phyloP scores from a whole-genome alignment of 345 rosid genomes.

The Arabis alpina region DNA sequence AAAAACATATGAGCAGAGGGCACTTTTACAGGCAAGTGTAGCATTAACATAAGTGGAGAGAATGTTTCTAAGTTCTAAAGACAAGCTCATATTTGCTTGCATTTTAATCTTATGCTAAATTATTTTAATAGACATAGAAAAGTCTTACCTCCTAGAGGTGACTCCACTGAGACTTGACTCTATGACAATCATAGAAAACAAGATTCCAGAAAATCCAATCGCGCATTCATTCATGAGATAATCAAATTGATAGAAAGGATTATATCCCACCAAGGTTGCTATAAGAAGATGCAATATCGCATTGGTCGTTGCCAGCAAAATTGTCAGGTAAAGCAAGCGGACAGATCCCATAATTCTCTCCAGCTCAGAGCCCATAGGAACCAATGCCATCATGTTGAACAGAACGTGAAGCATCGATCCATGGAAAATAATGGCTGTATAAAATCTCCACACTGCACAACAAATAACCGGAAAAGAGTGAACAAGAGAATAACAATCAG shows the following conservation, averaged over 20 bases:
- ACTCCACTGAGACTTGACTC: conserved; percentile 96
- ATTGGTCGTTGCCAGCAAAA: conserved; percentile 85
- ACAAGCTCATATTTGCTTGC: background rate
- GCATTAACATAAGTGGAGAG: too few species aligned
- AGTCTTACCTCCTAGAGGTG: conserved; percentile 77
- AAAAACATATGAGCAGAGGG: background rate
- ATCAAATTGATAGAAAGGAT: conserved; percentile 54
- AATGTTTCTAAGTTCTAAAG: background rate
- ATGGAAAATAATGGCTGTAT: conserved; percentile 77
- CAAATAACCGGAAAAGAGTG: background rate
- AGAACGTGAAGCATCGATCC: conserved; percentile 89
- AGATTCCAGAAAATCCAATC: conserved; percentile 88
- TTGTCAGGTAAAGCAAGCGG: conserved; percentile 68
- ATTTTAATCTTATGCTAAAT: background rate
- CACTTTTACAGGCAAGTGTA: background rate
- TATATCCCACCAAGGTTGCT: conserved; percentile 63
- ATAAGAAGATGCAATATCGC: conserved; percentile 78
- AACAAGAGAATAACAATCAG: background rate
- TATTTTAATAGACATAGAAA: conserved; percentile 11
- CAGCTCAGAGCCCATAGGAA: conserved; percentile 93
- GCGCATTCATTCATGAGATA: conserved; percentile 79
- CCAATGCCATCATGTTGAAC: conserved; percentile 97
- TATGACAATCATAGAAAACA: conserved; percentile 92
- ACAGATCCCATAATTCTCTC: conserved; percentile 98
- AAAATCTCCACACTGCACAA: conserved; percentile 84